These are phyloP conservation scores for Ustulina deusta DNA, from an alignment of 2,329 filamentous ascomycete genomes.

Conservation along the genomic window DNA sequence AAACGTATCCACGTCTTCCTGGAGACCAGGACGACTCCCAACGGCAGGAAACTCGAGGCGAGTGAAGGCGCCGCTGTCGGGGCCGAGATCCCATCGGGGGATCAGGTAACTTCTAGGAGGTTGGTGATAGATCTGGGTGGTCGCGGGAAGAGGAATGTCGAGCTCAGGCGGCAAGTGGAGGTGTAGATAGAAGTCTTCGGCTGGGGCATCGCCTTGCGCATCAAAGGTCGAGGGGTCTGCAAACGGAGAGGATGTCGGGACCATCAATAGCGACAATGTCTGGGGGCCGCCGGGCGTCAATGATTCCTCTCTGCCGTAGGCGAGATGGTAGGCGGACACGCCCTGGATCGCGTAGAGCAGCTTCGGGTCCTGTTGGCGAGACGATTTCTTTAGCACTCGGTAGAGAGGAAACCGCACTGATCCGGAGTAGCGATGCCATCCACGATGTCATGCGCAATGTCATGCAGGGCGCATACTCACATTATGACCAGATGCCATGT, in stretches of 20 bases:
- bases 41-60: slow-evolving; percentile 87
- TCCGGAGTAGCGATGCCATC: neutral
- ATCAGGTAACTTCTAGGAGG: slow-evolving; percentile 93
- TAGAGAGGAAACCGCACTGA: slow-evolving; percentile 13
- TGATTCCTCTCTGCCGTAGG: slow-evolving; percentile 84
- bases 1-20: slow-evolving; percentile 95
- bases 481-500: slow-evolving; percentile 61
- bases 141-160: slow-evolving; percentile 91
- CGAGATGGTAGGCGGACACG: slow-evolving; percentile 91
- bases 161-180: slow-evolving; percentile 94
- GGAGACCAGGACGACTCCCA: slow-evolving; percentile 77
- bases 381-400: slow-evolving; percentile 31
- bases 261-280: slow-evolving; percentile 94
- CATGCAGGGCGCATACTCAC: slow-evolving; percentile 48
- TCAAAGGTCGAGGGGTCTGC: slow-evolving; percentile 66
- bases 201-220: slow-evolving; percentile 65
- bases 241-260: slow-evolving; percentile 85
- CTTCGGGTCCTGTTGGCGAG: slow-evolving; percentile 66
- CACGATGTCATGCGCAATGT: slow-evolving; percentile 9
- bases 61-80: slow-evolving; percentile 89
- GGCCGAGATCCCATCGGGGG: slow-evolving; percentile 92
- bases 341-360: slow-evolving; percentile 80
- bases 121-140: slow-evolving; percentile 97
- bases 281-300: slow-evolving; percentile 89
- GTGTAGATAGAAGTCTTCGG: slow-evolving; percentile 97